A percentile compares a stretch with the other conserved stretches of the same genome.
These are phyloP conservation scores for Debaryomycetaceae sp. DNA, from an alignment of 1,139 yeast species.

Conservation along the genomic window DNA sequence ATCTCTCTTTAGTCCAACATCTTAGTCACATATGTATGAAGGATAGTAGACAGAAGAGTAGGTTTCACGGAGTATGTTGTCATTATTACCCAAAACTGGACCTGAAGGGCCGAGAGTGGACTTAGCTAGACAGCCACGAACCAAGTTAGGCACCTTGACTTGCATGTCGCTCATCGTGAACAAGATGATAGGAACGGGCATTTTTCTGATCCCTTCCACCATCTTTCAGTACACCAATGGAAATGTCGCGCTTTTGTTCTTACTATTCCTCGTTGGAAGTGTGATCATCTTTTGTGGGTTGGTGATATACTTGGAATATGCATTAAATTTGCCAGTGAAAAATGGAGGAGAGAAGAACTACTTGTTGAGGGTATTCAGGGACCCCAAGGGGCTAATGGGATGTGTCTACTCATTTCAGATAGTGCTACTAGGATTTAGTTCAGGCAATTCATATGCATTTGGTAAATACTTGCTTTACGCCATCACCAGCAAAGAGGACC, in stretches of 20 bases:
- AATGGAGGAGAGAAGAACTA: slow-evolving; percentile 54
- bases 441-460: slow-evolving; percentile 51
- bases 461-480: slow-evolving; percentile 48
- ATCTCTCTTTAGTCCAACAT: no score
- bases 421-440: slow-evolving; percentile 46
- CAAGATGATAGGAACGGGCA: slow-evolving; percentile 53
- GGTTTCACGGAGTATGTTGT: background rate
- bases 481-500: slow-evolving; percentile 19
- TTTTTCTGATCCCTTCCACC: slow-evolving; percentile 48
- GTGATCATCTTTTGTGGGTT: slow-evolving; percentile 46
- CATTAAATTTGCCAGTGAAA: slow-evolving; percentile 42
- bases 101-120: background rate
- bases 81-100: background rate
- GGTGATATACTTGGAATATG: slow-evolving; percentile 45
- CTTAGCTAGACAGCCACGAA: background rate
- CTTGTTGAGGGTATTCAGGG: slow-evolving; percentile 37
- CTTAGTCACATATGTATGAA: no score
- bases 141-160: slow-evolving; percentile 18
- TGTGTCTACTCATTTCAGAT: slow-evolving; percentile 47
- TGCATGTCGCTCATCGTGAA: slow-evolving; percentile 41
- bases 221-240: slow-evolving; percentile 45
- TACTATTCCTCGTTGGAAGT: slow-evolving; percentile 45
- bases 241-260: slow-evolving; percentile 37
- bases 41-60: no score
- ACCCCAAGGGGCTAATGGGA: slow-evolving; percentile 37